These are phyloP conservation scores for Claviceps sorghi DNA, from an alignment of 2,329 filamentous ascomycete genomes.

Conservation along the genomic window DNA sequence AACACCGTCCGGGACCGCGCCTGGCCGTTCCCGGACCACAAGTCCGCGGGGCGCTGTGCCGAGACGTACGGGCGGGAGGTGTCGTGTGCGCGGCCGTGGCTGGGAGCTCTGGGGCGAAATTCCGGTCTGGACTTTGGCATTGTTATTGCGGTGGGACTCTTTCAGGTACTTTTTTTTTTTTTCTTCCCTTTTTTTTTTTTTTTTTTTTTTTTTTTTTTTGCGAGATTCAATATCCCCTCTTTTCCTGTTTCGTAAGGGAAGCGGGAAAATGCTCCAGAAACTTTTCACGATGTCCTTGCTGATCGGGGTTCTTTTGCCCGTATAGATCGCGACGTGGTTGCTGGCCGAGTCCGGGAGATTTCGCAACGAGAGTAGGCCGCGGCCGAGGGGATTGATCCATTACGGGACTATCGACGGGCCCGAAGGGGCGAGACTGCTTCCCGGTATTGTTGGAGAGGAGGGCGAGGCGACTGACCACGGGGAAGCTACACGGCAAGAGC, in stretches of 20 bases:
- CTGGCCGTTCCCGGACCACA: constrained; percentile 37
- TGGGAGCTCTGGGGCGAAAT: constrained; percentile 16
- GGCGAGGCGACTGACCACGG: background rate
- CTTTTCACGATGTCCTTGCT: background rate
- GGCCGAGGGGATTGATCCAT: background rate
- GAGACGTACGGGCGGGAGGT: constrained; percentile 25
- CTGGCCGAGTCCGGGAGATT: background rate
- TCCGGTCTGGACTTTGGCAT: constrained; percentile 31
- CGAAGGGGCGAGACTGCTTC: background rate
- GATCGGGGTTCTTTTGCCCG: background rate
- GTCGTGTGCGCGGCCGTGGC: constrained; percentile 38
- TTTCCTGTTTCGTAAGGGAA: no score
- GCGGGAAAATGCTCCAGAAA: background rate
- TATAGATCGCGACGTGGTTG: constrained; percentile 1
- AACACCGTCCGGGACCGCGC: constrained; percentile 37
- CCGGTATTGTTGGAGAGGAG: background rate
- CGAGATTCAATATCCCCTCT: background rate
- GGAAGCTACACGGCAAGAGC: background rate
- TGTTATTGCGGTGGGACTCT: constrained; percentile 31
- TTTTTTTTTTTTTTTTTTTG: no score
- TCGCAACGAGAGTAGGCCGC: background rate
- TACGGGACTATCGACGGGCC: background rate
- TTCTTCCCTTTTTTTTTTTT: background rate
- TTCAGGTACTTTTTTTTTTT: constrained; percentile 24
- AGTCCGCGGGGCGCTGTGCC: constrained; percentile 22